A percentile compares a stretch with the other conserved stretches of the same genome.
Conservation (phyloP, 2,329 filamentous ascomycete species). For the Fusarium palustre region DNA sequence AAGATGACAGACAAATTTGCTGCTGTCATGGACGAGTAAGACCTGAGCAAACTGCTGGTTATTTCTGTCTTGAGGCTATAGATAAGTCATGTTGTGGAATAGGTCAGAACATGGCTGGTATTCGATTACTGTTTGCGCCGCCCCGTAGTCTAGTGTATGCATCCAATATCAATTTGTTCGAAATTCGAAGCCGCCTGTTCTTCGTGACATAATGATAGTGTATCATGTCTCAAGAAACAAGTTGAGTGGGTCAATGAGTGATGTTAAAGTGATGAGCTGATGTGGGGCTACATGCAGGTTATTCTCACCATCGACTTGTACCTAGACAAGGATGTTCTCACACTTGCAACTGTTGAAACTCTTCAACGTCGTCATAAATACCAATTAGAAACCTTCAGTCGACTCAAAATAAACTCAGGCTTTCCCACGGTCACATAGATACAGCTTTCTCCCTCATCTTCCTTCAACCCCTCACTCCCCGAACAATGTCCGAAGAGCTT, state of each 20-base stretch:
- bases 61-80: slow-evolving; percentile 47
- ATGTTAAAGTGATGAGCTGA: slow-evolving; percentile 18
- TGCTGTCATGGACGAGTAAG: slow-evolving; percentile 91
- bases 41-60: slow-evolving; percentile 33
- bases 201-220: neutral
- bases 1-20: slow-evolving; percentile 98
- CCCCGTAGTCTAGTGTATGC: slow-evolving; percentile 48
- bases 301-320: slow-evolving; percentile 20
- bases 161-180: slow-evolving; percentile 45
- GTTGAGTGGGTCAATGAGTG: slow-evolving; percentile 25
- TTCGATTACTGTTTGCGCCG: slow-evolving; percentile 45
- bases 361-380: neutral
- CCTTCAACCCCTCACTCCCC: slow-evolving; percentile 22
- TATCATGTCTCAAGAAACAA: neutral
- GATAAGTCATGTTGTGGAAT: slow-evolving; percentile 43
- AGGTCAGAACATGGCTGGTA: slow-evolving; percentile 42
- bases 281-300: slow-evolving; percentile 37
- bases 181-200: slow-evolving; percentile 7
- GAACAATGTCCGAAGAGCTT: slow-evolving; percentile 68
- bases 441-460: neutral
- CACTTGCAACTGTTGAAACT: slow-evolving; percentile 1
- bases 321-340: slow-evolving; percentile 12
- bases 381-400: neutral
- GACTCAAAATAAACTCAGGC: neutral
- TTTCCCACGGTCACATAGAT: neutral